A percentile compares a stretch with the other conserved stretches of the same genome.
phyloP scores from a whole-genome alignment of 2,329 filamentous ascomycete genomes.

The Nannizzia gypsea region DNA sequence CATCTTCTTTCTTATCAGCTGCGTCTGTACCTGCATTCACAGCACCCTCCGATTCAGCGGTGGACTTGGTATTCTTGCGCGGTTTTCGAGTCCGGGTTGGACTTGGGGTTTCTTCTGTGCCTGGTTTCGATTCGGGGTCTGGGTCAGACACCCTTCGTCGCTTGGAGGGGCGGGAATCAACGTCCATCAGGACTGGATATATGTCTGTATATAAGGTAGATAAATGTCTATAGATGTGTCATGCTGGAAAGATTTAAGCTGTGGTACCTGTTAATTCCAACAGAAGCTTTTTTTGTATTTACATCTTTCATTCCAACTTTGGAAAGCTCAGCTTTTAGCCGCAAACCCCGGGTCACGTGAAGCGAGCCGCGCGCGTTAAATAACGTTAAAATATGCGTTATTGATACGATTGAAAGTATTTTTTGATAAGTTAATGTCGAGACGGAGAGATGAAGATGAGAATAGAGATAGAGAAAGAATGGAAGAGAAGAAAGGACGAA shows the following conservation, averaged over 20 bases:
- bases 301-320: not conserved
- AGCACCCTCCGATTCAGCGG: not conserved
- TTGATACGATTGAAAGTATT: not conserved
- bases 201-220: not conserved
- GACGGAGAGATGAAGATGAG: not conserved
- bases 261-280: not conserved
- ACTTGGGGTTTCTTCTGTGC: not conserved
- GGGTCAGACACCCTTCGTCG: not conserved
- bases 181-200: not conserved
- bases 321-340: not conserved
- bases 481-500: not conserved
- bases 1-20: not conserved
- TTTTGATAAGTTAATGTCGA: too few relatives aligned
- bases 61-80: not conserved
- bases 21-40: not conserved
- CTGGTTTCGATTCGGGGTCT: not conserved
- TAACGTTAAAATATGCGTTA: not conserved
- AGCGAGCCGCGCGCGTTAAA: not conserved
- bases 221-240: not conserved
- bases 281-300: not conserved
- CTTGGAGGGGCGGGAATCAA: not conserved
- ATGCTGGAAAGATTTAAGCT: not conserved
- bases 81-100: not conserved
- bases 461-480: not conserved
- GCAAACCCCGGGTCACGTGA: not conserved